These are phyloP conservation scores for Cyathus striatus DNA, from an alignment of 768 basidiomycete genomes.

Conservation along the genomic window DNA sequence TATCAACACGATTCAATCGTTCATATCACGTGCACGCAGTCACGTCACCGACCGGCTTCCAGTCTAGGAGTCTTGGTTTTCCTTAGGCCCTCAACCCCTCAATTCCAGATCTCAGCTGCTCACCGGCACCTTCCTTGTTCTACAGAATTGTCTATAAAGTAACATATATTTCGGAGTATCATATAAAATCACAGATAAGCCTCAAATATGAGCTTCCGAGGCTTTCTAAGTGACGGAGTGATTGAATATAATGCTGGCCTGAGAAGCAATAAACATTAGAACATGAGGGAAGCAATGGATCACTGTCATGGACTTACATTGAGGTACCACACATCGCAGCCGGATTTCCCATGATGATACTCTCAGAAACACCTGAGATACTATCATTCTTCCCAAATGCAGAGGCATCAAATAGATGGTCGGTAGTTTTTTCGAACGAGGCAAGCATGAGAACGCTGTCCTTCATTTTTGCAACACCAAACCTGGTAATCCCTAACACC, in stretches of 20 bases:
- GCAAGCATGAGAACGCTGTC: constrained; percentile 99
- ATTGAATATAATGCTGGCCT: constrained; percentile 48
- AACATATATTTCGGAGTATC: no score
- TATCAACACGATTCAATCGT: no score
- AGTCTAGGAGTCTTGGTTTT: no score
- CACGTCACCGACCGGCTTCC: no score
- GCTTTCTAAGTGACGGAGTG: constrained; percentile 41
- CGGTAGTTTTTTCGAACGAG: constrained; percentile 98
- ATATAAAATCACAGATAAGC: constrained; percentile 34
- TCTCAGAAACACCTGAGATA: constrained; percentile 96
- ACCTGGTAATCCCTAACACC: constrained; percentile 95
- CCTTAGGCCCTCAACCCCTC: no score
- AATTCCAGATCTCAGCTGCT: no score
- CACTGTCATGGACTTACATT: constrained; percentile 55
- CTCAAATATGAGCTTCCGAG: constrained; percentile 47
- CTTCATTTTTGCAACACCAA: constrained; percentile 99
- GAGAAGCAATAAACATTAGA: no score
- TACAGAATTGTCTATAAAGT: no score
- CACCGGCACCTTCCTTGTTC: no score
- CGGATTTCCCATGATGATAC: constrained; percentile 98
- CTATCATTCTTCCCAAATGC: constrained; percentile 93
- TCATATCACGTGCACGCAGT: no score
- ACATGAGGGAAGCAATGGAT: background rate
- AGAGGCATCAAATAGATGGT: constrained; percentile 97
- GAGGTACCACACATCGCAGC: constrained; percentile 93